These are phyloP conservation scores for Corrigiola litoralis DNA, from an alignment of 179 eudicot species.

Conservation along the genomic window DNA sequence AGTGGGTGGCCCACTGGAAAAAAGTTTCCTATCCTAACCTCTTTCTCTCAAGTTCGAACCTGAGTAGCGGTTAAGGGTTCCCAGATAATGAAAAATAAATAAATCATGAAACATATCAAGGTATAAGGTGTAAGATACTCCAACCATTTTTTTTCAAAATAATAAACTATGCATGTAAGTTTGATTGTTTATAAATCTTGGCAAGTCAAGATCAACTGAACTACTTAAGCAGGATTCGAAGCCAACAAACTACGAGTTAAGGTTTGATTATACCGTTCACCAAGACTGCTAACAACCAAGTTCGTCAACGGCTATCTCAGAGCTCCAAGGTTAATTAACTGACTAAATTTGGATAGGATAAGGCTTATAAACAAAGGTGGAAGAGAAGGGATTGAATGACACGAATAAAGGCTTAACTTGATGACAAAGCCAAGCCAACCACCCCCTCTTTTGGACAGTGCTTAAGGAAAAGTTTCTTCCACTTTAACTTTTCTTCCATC, in stretches of 20 bases:
- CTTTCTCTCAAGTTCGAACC: too few species aligned
- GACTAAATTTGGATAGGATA: not conserved
- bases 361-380: conserved; percentile 2
- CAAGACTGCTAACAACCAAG: conserved; percentile 2
- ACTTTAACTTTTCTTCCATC: conserved; percentile 18
- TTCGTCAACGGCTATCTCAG: conserved; percentile 9
- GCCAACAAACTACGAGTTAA: too few species aligned
- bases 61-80: too few species aligned
- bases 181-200: too few species aligned
- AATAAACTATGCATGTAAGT: too few species aligned
- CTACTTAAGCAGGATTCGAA: not conserved
- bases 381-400: not conserved
- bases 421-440: conserved; percentile 45
- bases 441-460: conserved; percentile 26
- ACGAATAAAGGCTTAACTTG: conserved; percentile 26
- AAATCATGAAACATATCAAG: too few species aligned
- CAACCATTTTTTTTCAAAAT: too few species aligned
- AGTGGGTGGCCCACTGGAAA: too few species aligned
- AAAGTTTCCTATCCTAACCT: too few species aligned
- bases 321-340: not conserved
- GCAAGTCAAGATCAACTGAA: not conserved
- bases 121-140: too few species aligned
- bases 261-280: conserved; percentile 15
- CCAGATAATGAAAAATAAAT: too few species aligned
- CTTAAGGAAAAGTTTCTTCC: conserved; percentile 8